Percentiles rank a stretch among this genome's conserved stretches.
These are phyloP conservation scores for Linanthus parryae DNA, from an alignment of 148 eudicot genomes.

Conservation along the genomic window DNA sequence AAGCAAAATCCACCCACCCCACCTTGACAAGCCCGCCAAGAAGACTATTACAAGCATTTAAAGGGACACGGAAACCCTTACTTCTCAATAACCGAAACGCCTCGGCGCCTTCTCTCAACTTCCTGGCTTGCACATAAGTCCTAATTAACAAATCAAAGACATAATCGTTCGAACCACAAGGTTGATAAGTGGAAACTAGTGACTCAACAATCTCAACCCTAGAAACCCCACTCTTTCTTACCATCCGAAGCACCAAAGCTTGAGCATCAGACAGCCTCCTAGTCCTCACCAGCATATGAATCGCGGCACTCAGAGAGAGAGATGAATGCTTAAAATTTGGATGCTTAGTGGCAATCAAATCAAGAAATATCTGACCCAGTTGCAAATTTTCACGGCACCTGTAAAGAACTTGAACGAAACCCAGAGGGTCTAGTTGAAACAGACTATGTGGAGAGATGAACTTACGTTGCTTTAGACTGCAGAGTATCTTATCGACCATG, in stretches of 20 bases:
- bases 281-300: constrained; percentile 44
- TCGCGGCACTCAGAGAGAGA: constrained; percentile 42
- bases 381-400: constrained; percentile 43
- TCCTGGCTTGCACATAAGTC: constrained; percentile 85
- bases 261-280: constrained; percentile 61
- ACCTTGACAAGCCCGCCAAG: constrained; percentile 79
- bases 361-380: constrained; percentile 43
- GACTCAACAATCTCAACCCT: constrained; percentile 58
- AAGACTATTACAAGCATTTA: constrained; percentile 78
- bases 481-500: too few relatives aligned
- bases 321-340: constrained; percentile 60
- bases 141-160: constrained; percentile 76
- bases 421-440: constrained; percentile 38
- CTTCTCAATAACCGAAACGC: constrained; percentile 37
- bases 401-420: constrained; percentile 28
- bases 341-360: constrained; percentile 27
- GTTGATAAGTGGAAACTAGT: constrained; percentile 25
- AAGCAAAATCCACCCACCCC: constrained; percentile 75
- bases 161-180: constrained; percentile 36
- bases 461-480: too few relatives aligned
- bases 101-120: constrained; percentile 67
- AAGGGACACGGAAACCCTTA: constrained; percentile 49
- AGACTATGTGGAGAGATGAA: too few relatives aligned
- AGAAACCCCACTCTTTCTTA: constrained; percentile 61
- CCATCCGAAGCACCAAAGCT: constrained; percentile 61